phyloP scores from a whole-genome alignment of 2,329 filamentous ascomycete genomes.

The Fusarium illudens region DNA sequence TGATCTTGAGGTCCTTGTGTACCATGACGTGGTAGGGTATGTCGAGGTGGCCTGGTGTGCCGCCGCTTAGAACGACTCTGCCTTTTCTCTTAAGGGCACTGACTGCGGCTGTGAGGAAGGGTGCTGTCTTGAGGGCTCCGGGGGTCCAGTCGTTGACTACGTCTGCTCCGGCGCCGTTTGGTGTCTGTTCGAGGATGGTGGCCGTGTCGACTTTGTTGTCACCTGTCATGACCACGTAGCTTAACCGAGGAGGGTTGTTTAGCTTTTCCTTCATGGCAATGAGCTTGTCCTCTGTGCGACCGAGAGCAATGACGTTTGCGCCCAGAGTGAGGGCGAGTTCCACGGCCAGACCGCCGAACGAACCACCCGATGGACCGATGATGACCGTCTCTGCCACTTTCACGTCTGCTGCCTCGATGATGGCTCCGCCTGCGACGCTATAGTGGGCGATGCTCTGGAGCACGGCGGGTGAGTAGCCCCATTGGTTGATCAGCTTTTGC shows the following conservation, averaged over 20 bases:
- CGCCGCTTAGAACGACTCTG: slow-evolving; percentile 3
- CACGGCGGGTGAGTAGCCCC: neutral
- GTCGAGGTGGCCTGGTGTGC: neutral
- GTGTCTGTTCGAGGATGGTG: slow-evolving; percentile 1
- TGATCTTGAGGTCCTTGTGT: slow-evolving; percentile 12
- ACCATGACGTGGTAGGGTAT: slow-evolving; percentile 3
- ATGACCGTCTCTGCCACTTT: slow-evolving; percentile 14
- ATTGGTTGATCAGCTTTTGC: neutral
- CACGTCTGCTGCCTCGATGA: slow-evolving; percentile 10
- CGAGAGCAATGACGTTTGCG: neutral
- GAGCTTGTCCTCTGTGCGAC: neutral
- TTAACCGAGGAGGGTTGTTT: neutral
- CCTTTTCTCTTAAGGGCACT: slow-evolving; percentile 4
- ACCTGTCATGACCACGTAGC: slow-evolving; percentile 10
- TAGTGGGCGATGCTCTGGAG: slow-evolving; percentile 3
- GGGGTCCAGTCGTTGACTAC: slow-evolving; percentile 11
- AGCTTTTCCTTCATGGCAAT: slow-evolving; percentile 7
- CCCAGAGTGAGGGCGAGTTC: neutral
- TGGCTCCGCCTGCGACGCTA: slow-evolving; percentile 2
- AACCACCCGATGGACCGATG: slow-evolving; percentile 11
- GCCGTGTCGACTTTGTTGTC: neutral
- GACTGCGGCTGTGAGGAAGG: slow-evolving; percentile 1
- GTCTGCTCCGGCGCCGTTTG: slow-evolving; percentile 1
- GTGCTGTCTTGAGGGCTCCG: neutral
- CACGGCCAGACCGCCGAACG: slow-evolving; percentile 4